Base-by-base conservation (phyloP, 495 filamentous ascomycete species). In the Cenococcum geophilum region DNA sequence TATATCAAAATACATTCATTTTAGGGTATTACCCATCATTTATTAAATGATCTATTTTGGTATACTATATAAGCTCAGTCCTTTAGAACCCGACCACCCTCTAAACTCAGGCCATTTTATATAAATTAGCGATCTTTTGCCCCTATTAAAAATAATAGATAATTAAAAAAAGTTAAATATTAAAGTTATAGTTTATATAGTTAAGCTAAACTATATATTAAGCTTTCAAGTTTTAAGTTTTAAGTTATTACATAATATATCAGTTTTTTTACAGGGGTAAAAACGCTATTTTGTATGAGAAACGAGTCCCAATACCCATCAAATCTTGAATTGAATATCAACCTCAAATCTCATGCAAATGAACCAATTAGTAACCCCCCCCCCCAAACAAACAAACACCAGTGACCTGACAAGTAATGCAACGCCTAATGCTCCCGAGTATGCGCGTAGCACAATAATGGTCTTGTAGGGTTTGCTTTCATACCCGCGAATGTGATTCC, bases 371-470 rank as follows among this genome's bases (percentile, higher is more conserved):
- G 18, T 45, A 45, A 45, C 40, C 11, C 40, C 40, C 27, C 6
- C 27, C 27, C 27, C 6, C 27, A 32, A 32, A 32, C 27, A 32
- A 32, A 32, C 6, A 32, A 32, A 16, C 25, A 36, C 34, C 14
- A 53, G 25, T 23, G 5, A 25, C 36, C 11, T 9, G 34, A 42
- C 16, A 22, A 21, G 16, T 22, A 23, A 57, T 50, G 59, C 52
- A 62, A 57, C 36, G 23, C 20, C 18, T 34, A 53, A 51, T 61
- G 22, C 60, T 48, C n/a, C 27, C 6, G 27, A 32, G 27, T 6
- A 32, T 6, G 27, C 27, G 27, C 27, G 6, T 32, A 32, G 6
- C 6, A 32, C 27, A 32, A 32, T 32, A 32, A 6, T n/a, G n/a
- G n/a, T n/a, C 3, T 32, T 32, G 27, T 6, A 6, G 27, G 18